Base-by-base conservation (phyloP, 495 filamentous ascomycete species). In the Trichocladium uniseriatum region DNA sequence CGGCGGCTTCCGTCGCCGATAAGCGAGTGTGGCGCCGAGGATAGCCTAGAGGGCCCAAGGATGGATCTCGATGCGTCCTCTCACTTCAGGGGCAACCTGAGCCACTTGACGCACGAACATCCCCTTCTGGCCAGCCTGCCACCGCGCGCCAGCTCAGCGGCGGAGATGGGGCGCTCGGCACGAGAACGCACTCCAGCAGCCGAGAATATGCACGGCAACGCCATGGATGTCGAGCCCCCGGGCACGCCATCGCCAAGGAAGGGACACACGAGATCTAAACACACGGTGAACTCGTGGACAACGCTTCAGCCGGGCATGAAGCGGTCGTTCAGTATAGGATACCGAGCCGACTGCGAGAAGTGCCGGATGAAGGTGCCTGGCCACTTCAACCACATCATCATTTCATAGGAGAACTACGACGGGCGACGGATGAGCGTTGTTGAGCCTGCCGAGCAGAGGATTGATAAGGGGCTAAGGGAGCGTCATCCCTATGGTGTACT, bases 331-430 rank as follows among this genome's bases (percentile, higher is more conserved):
- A 82, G 79, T 52, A 89, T 95, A 81, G 89, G 89, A 16, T 92
- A 84, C 66, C 74, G 87, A 35, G 79, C 82, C 11, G 86, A 91
- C 63, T 95, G 89, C 65, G 86, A 89, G 45, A 91, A 91, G 67
- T 95, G 89, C 63, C 76, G 74, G 43, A 72, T 72, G 55, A 83
- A 80, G 63, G 82, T 91, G 24, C 88, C 87, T 0, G 88, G 89
- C 0, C 89, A 95, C 64, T 91, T 89, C 56, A 89, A 83, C 57
- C 89, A 95, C 65, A 89, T 91, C 39, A 78, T 87, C 32, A 64
- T 76, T 22, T 76, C 72, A 18, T 76, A 74, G 69, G 32, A 60
- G 22, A 61, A 58, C 20, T 38, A 16, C 9, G 15, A 40, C 18
- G 59, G 51, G 2, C 18, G 22, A 11, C 13, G 15, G 11, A 8